Base-by-base conservation (phyloP, 306 rosid species). In the Neltuma alba region DNA sequence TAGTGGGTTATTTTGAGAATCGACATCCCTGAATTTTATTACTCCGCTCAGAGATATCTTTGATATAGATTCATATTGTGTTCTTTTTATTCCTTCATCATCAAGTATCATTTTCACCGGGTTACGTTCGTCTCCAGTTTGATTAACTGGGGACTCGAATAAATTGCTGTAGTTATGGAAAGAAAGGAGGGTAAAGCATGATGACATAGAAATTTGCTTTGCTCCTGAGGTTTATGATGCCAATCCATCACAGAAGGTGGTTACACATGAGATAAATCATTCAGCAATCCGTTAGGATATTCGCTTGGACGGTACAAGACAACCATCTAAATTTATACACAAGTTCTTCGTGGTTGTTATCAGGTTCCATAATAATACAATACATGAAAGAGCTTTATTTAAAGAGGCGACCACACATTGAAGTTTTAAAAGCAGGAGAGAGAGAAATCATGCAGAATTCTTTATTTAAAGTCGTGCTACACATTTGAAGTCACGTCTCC, bases 181-280 rank as follows among this genome's bases (percentile, higher is more conserved):
- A 28, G 65, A 60, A 60, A 27, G 37, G 18, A 27, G 18, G 23
- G 6, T 0, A 57, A 9, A 11, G 63, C 3, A 58, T 27, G 18
- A 57, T 0, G 18, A 27, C 65, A 25, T 0, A 1, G 33, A 27
- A 11, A 13, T 25, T 58, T 9, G 65, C 8, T 58, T 12, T 58
- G 36, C 36, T 58, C 16, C 7, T 5, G 50, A 79, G 4, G 23
- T 79, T 62, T 8, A 30, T 31, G 8, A 5, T 65, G 30, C 66
- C 20, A 61, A 45, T 10, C 6, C 16, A 34, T 68, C 45, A 12
- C 7, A 40, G 23, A 8, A 44, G 77, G 72, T 60, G 52, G 7
- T 8, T 18, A 12, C 70, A 57, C 14, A 64, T 33, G 77, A 42
- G 69, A 61, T 47, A 71, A 62, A 45, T 60, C 40, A 60, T 16